Percentiles rank a stretch among this genome's conserved stretches.
phyloP scores from a whole-genome alignment of 2,329 filamentous ascomycete species.

The Colletotrichum spaethianum region DNA sequence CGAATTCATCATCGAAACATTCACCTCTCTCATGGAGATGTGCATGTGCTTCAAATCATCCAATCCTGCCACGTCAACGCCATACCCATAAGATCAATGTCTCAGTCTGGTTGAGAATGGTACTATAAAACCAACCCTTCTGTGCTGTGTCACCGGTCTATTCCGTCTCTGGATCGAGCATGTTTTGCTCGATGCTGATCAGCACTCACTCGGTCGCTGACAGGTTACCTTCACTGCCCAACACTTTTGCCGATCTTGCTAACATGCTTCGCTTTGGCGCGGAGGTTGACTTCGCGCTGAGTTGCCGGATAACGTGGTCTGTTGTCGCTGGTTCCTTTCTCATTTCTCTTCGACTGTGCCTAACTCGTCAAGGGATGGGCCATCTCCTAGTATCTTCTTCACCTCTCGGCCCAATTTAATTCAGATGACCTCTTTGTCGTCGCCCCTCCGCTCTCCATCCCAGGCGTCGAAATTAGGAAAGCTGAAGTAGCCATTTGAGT shows the following conservation, averaged over 20 bases:
- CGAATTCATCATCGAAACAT: background rate
- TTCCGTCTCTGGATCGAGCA: background rate
- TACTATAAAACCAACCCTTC: background rate
- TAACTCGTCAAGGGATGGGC: background rate
- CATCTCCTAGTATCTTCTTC: background rate
- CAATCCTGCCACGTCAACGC: background rate
- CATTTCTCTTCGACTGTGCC: background rate
- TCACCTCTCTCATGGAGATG: background rate
- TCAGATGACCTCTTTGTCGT: constrained; percentile 49
- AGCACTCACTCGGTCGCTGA: background rate
- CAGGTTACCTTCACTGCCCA: background rate
- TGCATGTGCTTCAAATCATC: background rate
- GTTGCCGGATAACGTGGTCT: background rate
- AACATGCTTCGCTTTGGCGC: background rate
- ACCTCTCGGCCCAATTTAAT: background rate
- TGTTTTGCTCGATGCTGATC: background rate
- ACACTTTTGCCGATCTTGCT: background rate
- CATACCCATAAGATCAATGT: background rate
- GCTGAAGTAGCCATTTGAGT: constrained; percentile 72
- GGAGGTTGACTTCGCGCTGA: background rate
- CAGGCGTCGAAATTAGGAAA: constrained; percentile 82
- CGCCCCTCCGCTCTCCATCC: constrained; percentile 62
- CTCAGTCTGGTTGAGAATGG: background rate
- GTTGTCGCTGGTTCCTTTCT: background rate
- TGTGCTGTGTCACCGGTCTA: background rate